A percentile compares a stretch with the other conserved stretches of the same genome.
phyloP scores from a whole-genome alignment of 345 rosid genomes.

The Carallia pectinifolia region DNA sequence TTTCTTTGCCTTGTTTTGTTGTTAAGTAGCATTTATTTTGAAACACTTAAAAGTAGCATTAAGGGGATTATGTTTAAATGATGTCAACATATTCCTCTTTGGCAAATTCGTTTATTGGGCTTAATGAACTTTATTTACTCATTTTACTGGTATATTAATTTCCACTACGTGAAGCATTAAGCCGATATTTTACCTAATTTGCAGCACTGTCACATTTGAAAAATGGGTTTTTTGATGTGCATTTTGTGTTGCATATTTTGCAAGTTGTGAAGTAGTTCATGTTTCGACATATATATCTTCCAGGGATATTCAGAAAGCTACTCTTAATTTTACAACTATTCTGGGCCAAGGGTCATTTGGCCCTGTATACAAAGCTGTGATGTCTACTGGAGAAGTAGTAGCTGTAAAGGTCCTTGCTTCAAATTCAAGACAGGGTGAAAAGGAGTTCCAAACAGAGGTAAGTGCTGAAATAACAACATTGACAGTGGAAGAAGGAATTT shows the following conservation, averaged over 20 bases:
- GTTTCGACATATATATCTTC: not conserved
- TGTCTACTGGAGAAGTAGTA: constrained; percentile 62
- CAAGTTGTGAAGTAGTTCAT: constrained; percentile 4
- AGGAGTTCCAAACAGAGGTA: constrained; percentile 96
- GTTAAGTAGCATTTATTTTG: no score
- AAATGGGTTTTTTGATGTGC: not conserved
- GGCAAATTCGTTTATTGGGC: no score
- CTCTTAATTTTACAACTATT: constrained; percentile 71
- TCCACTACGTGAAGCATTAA: no score
- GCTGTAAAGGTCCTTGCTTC: constrained; percentile 96
- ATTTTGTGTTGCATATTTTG: not conserved
- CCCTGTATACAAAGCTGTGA: constrained; percentile 80
- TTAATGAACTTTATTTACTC: no score
- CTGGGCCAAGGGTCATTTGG: constrained; percentile 96
- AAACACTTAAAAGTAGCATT: no score
- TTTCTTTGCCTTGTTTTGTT: no score
- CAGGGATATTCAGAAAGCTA: constrained; percentile 98
- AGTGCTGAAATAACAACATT: constrained; percentile 2
- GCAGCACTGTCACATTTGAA: not conserved
- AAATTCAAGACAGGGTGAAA: constrained; percentile 86
- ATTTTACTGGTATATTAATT: no score
- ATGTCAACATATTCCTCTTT: no score
- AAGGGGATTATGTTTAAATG: no score
- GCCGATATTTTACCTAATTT: no score
- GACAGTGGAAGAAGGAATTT: not conserved